These are phyloP conservation scores for Malassezia sp. DNA, from an alignment of 1,284 basidiomycete species.

Conservation along the genomic window DNA sequence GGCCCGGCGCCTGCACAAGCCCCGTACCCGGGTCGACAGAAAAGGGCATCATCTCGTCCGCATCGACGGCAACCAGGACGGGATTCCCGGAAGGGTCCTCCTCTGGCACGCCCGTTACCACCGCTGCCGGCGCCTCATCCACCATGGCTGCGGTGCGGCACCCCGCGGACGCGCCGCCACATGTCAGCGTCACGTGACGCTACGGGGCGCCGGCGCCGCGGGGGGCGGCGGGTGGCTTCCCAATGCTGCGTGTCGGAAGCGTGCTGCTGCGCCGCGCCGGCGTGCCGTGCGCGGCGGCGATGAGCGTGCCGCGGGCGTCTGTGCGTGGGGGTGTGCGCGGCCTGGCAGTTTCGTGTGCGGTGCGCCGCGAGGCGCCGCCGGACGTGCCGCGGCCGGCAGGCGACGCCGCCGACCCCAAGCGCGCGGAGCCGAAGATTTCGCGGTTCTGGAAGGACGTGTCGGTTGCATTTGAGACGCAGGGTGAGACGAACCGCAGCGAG, in stretches of 20 bases:
- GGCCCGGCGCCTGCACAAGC: slow-evolving; percentile 16
- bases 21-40: slow-evolving; percentile 2
- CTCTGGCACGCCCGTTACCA: neutral
- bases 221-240: neutral
- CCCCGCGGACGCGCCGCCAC: neutral
- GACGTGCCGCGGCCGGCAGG: neutral
- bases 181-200: neutral
- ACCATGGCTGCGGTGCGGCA: neutral
- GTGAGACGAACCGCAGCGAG: too few relatives aligned
- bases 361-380: slow-evolving; percentile 5
- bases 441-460: slow-evolving; percentile 35
- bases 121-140: slow-evolving; percentile 1
- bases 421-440: slow-evolving; percentile 20
- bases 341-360: neutral
- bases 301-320: neutral
- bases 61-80: slow-evolving; percentile 10
- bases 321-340: neutral
- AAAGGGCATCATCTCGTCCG: slow-evolving; percentile 5
- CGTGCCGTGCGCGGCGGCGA: too few relatives aligned
- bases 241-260: neutral
- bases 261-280: too few relatives aligned
- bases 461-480: neutral
- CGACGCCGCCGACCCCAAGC: neutral
- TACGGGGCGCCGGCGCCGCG: neutral
- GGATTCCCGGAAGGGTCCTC: slow-evolving; percentile 2